Evolutionary conservation across 2,329 filamentous ascomycete genomes (phyloP).

Genomic region (Sarocladium oryzae): DNA sequence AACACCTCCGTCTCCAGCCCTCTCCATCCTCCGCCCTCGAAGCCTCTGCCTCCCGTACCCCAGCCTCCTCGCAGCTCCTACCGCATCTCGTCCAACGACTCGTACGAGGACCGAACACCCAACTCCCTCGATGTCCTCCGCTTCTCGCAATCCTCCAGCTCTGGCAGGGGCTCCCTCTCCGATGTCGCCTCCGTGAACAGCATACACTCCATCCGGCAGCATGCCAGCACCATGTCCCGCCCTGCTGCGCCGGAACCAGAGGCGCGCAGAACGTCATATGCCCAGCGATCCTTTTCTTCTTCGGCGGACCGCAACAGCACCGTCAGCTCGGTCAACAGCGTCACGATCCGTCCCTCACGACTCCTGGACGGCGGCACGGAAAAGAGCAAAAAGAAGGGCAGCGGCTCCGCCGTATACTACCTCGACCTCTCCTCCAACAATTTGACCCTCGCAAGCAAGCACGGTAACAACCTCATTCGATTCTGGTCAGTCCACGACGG

Average conservation of each 20-base stretch:
- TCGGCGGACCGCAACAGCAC: not conserved
- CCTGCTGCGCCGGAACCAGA: not conserved
- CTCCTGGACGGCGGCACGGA: slow-evolving; percentile 18
- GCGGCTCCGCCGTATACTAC: slow-evolving; percentile 21
- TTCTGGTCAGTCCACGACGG: slow-evolving; percentile 83
- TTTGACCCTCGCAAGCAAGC: slow-evolving; percentile 28
- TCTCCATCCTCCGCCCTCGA: not conserved
- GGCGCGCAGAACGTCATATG: not conserved
- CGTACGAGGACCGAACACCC: not conserved
- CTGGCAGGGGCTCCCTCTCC: slow-evolving; percentile 1
- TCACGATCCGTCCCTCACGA: not conserved
- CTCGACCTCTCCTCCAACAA: slow-evolving; percentile 29
- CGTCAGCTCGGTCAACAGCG: slow-evolving; percentile 3
- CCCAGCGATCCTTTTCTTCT: not conserved
- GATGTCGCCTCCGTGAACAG: slow-evolving; percentile 5
- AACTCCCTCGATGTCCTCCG: slow-evolving; percentile 2
- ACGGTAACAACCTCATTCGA: slow-evolving; percentile 69
- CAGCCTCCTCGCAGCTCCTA: not conserved
- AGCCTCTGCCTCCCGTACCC: not conserved
- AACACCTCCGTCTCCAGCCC: not conserved
- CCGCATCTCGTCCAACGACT: not conserved
- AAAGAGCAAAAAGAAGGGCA: slow-evolving; percentile 20
- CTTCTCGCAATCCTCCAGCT: slow-evolving; percentile 7
- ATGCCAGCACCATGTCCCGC: not conserved
- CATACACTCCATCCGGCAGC: not conserved